Evolutionary conservation across 2,329 filamentous ascomycete genomes (phyloP), one percentile per base, ranked within the genome.

Genomic region (Pseudogymnoascus sp.): DNA sequence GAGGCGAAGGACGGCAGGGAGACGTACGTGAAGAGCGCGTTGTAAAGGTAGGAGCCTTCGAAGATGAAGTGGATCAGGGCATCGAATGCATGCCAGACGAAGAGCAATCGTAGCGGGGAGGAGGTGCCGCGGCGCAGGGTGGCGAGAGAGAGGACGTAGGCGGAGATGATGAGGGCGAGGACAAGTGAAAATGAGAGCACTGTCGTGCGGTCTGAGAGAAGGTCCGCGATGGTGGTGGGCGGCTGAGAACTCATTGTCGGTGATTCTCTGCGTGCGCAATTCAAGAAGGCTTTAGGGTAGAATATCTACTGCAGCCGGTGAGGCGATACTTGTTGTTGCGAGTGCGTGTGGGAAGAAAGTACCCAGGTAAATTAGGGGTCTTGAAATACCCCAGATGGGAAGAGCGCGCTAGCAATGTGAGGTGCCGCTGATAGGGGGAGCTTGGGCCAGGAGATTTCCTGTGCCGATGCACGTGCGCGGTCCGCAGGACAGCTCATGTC

Each of bases 81-180:
- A 75, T 97, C 93, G 77, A 96, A 96, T 38, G 90, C 83, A 78
- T 97, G 93, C 93, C 93, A 97, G 77, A 96, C 84, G 82, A 96
- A 96, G 67, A 97, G 86, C 73, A 90, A 78, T 66, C 92, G 91
- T 63, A 82, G 81, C 61, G 86, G 83, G 38, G 77, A 73, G 1
- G 83, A 76, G 10, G 85, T 79, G 1, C 26, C 26, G 19, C 35
- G 59, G 35, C 59, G 35, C 59, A 82, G 61, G 79, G 74, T 76
- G 59, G 67, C 69, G 31, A 77, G 77, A 9, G 84, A 86, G 21
- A 79, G 70, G 23, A 67, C 68, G 72, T 84, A 83, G 62, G 83
- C 82, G 63, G 77, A 71, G 62, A 75, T 70, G 17, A 83, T 74
- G 67, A 88, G 81, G 67, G 77, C 77, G 64, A 86, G 70, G 6